These are phyloP conservation scores for Lithospermum erythrorhizon DNA, from an alignment of 257 asterid genomes.

Conservation along the genomic window DNA sequence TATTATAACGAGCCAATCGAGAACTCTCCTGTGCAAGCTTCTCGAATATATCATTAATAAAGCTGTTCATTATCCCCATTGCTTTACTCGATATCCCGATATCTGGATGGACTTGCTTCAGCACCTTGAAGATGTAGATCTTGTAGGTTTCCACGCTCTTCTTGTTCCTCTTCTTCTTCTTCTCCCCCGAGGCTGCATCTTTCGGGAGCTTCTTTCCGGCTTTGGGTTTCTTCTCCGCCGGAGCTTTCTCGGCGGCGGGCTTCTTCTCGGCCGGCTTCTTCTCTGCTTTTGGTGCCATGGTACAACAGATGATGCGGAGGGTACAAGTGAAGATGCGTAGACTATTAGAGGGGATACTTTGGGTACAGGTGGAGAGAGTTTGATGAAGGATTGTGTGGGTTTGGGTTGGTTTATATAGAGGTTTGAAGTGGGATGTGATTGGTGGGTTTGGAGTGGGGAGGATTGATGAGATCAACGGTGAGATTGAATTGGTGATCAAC, in stretches of 20 bases:
- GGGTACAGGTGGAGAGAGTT: neutral
- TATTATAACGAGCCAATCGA: conserved; percentile 45
- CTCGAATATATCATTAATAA: conserved; percentile 62
- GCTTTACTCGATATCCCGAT: conserved; percentile 73
- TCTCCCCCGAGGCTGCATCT: conserved; percentile 36
- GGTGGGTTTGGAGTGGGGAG: neutral
- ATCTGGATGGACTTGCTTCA: conserved; percentile 66
- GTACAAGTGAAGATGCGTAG: no score
- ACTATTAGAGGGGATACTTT: no score
- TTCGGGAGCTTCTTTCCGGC: conserved; percentile 70
- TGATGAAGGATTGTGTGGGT: neutral
- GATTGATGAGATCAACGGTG: conserved; percentile 1
- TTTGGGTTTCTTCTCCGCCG: conserved; percentile 32
- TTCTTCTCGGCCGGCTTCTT: conserved; percentile 8
- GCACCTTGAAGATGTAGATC: conserved; percentile 68
- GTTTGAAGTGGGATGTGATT: neutral
- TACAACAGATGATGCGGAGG: no score
- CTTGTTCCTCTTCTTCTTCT: conserved; percentile 47
- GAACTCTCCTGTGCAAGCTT: conserved; percentile 53
- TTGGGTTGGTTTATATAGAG: conserved; percentile 10
- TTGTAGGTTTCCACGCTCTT: conserved; percentile 59
- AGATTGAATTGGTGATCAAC: neutral
- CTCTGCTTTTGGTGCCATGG: conserved; percentile 43
- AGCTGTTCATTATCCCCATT: conserved; percentile 74
- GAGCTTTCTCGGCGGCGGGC: no score